A percentile compares a stretch with the other conserved stretches of the same genome.
These are phyloP conservation scores for Magnusiomyces tetraspermus DNA, from an alignment of 1,139 yeast genomes.

Conservation along the genomic window DNA sequence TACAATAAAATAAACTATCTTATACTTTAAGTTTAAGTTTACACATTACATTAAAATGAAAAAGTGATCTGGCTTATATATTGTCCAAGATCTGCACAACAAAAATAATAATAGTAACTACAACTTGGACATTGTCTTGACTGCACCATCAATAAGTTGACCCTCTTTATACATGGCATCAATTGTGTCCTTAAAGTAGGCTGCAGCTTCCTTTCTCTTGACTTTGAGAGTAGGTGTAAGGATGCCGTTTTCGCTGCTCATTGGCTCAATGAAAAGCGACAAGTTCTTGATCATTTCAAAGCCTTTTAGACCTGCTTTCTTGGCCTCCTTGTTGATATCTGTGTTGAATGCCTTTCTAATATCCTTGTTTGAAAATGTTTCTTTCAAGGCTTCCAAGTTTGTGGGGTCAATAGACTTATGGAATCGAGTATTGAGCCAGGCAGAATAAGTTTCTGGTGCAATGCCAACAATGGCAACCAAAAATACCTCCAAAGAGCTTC, in stretches of 20 bases:
- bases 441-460: slow-evolving; percentile 36
- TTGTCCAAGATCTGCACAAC: no score
- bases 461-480: slow-evolving; percentile 60
- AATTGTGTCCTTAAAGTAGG: slow-evolving; percentile 41
- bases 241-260: slow-evolving; percentile 53
- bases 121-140: neutral
- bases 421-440: slow-evolving; percentile 24
- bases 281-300: slow-evolving; percentile 63
- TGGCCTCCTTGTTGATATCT: slow-evolving; percentile 28
- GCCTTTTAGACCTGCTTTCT: slow-evolving; percentile 32
- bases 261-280: slow-evolving; percentile 52
- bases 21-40: no score
- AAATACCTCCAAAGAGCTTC: slow-evolving; percentile 52
- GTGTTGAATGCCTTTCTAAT: slow-evolving; percentile 29
- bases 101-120: neutral
- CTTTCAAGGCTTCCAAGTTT: slow-evolving; percentile 27
- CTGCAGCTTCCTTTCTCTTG: slow-evolving; percentile 51
- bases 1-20: no score
- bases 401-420: slow-evolving; percentile 20
- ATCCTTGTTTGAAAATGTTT: slow-evolving; percentile 25
- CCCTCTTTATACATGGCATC: slow-evolving; percentile 56
- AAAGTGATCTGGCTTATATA: no score
- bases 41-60: no score
- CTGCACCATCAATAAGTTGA: slow-evolving; percentile 19
- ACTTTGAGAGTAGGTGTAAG: slow-evolving; percentile 71